These are phyloP conservation scores for Trichomonas vaginalis DNA, from an alignment of 208 protist genomes.

Conservation along the genomic window DNA sequence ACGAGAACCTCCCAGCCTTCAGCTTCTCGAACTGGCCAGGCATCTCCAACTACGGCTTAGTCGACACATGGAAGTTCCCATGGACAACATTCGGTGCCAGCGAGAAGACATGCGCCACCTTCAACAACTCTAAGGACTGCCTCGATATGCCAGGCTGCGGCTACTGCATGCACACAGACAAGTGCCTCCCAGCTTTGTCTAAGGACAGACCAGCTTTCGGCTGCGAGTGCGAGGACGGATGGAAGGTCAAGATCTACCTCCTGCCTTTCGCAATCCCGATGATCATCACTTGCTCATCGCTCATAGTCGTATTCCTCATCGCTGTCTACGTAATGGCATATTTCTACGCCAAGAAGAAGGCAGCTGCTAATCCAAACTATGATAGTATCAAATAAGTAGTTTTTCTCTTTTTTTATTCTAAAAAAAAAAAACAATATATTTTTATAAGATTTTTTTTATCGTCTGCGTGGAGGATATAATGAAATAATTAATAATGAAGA, in stretches of 20 bases:
- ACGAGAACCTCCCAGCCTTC: neutral
- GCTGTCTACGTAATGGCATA: neutral
- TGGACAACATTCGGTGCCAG: neutral
- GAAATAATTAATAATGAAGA: too few relatives aligned
- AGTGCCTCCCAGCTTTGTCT: neutral
- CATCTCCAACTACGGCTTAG: neutral
- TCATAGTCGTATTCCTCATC: neutral
- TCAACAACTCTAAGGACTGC: neutral
- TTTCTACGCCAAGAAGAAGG: neutral
- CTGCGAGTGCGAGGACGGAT: neutral
- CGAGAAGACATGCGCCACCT: neutral
- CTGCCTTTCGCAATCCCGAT: neutral
- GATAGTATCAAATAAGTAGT: neutral
- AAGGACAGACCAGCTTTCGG: neutral
- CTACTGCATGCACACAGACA: neutral
- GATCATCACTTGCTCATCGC: neutral
- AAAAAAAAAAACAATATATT: too few relatives aligned
- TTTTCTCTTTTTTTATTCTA: too few relatives aligned
- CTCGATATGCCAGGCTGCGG: neutral
- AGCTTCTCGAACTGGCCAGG: neutral
- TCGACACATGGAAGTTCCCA: neutral
- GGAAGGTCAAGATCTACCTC: neutral
- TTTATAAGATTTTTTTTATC: too few relatives aligned
- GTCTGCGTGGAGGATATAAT: too few relatives aligned
- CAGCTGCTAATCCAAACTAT: neutral